phyloP scores from a whole-genome alignment of 352 stramenopile genomes.

The Phytophthora parvispora region DNA sequence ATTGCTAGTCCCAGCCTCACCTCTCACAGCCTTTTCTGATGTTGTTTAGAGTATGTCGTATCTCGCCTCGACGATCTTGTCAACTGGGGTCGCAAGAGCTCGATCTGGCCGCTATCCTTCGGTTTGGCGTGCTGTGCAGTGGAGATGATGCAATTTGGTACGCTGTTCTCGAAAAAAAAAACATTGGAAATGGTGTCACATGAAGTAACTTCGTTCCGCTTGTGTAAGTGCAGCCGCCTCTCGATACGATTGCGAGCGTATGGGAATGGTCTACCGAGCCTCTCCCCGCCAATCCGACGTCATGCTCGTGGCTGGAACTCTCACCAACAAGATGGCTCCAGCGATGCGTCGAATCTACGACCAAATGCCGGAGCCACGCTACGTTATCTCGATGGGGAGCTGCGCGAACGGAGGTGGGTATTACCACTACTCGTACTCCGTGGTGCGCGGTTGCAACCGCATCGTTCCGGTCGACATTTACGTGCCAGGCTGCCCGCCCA shows the following conservation, averaged over 20 bases:
- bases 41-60: constrained; percentile 94
- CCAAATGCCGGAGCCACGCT: constrained; percentile 99
- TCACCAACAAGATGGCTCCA: constrained; percentile 99
- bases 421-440: constrained; percentile 96
- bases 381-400: constrained; percentile 98
- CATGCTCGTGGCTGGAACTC: constrained; percentile 99
- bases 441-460: constrained; percentile 97
- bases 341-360: constrained; percentile 97
- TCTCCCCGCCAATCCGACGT: constrained; percentile 96
- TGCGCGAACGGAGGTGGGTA: constrained; percentile 97
- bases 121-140: constrained; percentile 99
- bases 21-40: background rate
- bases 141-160: constrained; percentile 54
- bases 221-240: constrained; percentile 41
- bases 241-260: constrained; percentile 98
- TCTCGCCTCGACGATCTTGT: constrained; percentile 98
- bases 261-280: constrained; percentile 98
- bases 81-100: constrained; percentile 97
- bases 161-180: background rate
- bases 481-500: constrained; percentile 95
- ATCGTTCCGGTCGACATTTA: constrained; percentile 99
- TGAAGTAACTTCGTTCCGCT: background rate
- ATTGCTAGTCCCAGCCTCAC: background rate
- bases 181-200: background rate
- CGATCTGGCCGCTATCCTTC: constrained; percentile 99